phyloP scores from a whole-genome alignment of 352 stramenopile genomes.

The Globisporangium barbulae region DNA sequence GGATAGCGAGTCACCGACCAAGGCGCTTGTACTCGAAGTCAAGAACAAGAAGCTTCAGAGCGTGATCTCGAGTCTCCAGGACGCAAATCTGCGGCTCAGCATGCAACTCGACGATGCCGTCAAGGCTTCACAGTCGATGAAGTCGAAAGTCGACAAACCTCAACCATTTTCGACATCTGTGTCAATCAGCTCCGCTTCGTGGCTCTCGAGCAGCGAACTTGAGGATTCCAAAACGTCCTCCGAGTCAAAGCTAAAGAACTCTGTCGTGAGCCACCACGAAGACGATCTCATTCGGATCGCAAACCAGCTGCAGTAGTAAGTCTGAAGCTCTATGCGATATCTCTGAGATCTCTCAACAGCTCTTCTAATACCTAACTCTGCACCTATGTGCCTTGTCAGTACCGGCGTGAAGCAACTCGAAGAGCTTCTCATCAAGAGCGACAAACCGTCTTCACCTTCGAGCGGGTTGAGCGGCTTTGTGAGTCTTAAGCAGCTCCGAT shows the following conservation, averaged over 20 bases:
- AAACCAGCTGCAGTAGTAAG: slow-evolving; percentile 49
- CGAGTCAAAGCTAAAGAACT: slow-evolving; percentile 22
- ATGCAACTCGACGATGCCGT: slow-evolving; percentile 22
- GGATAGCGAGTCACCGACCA: neutral
- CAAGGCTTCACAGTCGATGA: neutral
- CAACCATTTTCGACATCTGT: neutral
- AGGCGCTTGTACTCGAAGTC: slow-evolving; percentile 24
- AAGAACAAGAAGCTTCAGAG: slow-evolving; percentile 46
- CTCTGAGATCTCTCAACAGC: neutral
- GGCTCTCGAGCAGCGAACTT: neutral
- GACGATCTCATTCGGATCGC: slow-evolving; percentile 45
- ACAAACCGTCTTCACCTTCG: slow-evolving; percentile 2
- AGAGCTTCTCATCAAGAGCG: slow-evolving; percentile 24
- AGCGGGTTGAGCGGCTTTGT: slow-evolving; percentile 34
- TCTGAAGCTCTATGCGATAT: neutral
- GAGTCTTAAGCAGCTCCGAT: slow-evolving; percentile 46
- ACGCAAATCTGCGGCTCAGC: slow-evolving; percentile 44
- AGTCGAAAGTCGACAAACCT: neutral
- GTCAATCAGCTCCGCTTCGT: slow-evolving; percentile 1
- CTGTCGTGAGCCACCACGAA: slow-evolving; percentile 25
- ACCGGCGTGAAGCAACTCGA: slow-evolving; percentile 46
- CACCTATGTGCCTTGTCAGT: slow-evolving; percentile 10
- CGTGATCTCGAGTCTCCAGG: slow-evolving; percentile 39
- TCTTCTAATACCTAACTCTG: neutral
- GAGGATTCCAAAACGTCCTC: neutral